Evolutionary conservation across 1,139 yeast genomes (phyloP), one percentile per base, ranked within the genome.

Genomic region (Yamadazyma sp.): DNA sequence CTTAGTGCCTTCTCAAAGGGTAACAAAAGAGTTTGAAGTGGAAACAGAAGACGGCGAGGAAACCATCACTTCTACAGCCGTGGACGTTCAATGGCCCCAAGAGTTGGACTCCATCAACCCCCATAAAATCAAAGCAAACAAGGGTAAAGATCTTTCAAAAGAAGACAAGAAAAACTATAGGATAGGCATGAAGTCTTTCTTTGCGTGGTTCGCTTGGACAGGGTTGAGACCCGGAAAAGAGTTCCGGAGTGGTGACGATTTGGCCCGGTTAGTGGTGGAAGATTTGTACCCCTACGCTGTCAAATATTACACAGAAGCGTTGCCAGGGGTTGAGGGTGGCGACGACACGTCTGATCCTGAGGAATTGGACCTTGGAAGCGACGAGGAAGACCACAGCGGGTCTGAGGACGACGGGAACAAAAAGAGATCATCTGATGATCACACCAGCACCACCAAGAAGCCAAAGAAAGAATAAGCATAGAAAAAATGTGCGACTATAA

Each of bases 151-250:
- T n/a, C 61, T 64, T 49, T 48, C 70, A 4, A 49, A 62, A 24
- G 77, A 73, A 13, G 82, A 81, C 31, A 82, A 82, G 56, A 79
- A 75, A 50, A 65, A 67, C 34, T 83, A 83, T 53, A 64, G 89
- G 42, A 52, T 69, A 21, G 89, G 89, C 3, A 82, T 82, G 88
- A 80, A 80, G 52, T 78, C 87, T 5, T 77, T 84, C 50, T 83
- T 83, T 57, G 78, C 87, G 3, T 84, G 85, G 79, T 83, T 83
- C 52, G 63, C 66, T 33, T 84, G 92, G 92, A 82, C 90, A 0
- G 92, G 90, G 0, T 57, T 56, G 35, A 81, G 80, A 50, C 83
- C 85, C 1, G 86, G 86, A 1, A 83, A 83, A 53, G 90, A 84
- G 52, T 83, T 78, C 52, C 73, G 89, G 46, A 69, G 72, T 45